Evolutionary conservation across 805 yeast genomes (phyloP).

Genomic region (Candida railenensis): DNA sequence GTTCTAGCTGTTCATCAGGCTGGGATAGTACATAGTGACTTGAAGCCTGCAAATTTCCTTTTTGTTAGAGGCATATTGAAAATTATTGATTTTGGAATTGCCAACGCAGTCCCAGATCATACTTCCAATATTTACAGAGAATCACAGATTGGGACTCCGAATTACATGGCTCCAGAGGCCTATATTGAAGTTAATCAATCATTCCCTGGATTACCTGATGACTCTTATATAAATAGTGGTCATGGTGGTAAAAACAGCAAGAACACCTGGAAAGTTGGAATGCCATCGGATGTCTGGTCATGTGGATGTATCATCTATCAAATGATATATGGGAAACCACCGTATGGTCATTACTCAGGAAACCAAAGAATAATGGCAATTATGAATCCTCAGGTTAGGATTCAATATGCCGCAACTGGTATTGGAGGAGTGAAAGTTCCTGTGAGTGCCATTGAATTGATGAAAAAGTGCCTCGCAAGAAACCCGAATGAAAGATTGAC

Average conservation of each 20-base stretch:
- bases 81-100: conserved; percentile 92
- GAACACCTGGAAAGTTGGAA: conserved; percentile 74
- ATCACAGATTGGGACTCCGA: conserved; percentile 92
- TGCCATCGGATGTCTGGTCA: conserved; percentile 97
- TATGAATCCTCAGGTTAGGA: conserved; percentile 76
- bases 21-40: conserved; percentile 82
- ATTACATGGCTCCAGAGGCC: conserved; percentile 98
- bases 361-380: conserved; percentile 79
- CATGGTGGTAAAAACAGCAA: conserved; percentile 5
- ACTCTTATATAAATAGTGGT: not conserved
- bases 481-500: conserved; percentile 70
- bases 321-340: conserved; percentile 92
- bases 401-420: conserved; percentile 63
- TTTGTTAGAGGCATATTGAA: conserved; percentile 82
- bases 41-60: conserved; percentile 69
- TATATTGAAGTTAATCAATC: conserved; percentile 56
- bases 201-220: conserved; percentile 20
- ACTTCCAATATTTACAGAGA: conserved; percentile 89
- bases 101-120: conserved; percentile 92
- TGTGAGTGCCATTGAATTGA: conserved; percentile 62
- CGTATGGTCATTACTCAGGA: conserved; percentile 78
- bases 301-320: conserved; percentile 95
- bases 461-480: conserved; percentile 68
- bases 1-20: conserved; percentile 84
- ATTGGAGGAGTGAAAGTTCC: conserved; percentile 66